Evolutionary conservation across 2,329 filamentous ascomycete species (phyloP).

Genomic region (Rhynchosporium secalis): DNA sequence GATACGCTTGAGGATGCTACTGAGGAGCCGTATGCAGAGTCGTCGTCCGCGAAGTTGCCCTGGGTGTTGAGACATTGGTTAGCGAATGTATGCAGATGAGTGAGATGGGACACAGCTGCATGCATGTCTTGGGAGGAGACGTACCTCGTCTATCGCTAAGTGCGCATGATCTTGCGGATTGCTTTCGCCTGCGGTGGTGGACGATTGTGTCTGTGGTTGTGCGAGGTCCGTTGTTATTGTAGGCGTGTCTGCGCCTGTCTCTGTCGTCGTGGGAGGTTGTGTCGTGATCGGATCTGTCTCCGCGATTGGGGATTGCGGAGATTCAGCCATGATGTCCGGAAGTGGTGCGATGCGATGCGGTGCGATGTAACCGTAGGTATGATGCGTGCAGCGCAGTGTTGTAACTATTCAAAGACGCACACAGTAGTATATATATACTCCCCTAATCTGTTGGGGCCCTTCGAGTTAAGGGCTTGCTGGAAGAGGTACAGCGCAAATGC

Average conservation of each 20-base stretch:
- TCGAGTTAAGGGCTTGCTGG: background rate
- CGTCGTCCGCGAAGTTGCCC: constrained; percentile 7
- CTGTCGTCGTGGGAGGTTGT: background rate
- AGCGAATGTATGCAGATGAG: background rate
- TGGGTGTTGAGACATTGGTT: background rate
- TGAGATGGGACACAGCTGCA: background rate
- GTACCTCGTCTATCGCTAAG: background rate
- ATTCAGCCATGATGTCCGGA: background rate
- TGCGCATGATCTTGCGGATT: background rate
- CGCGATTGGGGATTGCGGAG: background rate
- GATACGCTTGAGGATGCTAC: constrained; percentile 27
- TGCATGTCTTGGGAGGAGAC: background rate
- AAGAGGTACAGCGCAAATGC: background rate
- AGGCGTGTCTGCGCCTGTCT: background rate
- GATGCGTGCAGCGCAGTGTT: background rate
- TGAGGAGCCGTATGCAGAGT: constrained; percentile 14
- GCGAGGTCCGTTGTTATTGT: background rate
- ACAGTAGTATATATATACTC: background rate
- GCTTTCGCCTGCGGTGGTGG: background rate
- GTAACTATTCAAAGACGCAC: background rate
- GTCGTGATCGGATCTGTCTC: background rate
- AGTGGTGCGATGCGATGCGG: background rate
- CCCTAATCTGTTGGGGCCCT: background rate
- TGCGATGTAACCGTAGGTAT: background rate
- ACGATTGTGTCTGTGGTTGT: background rate